Base-by-base conservation (phyloP, 2,329 filamentous ascomycete genomes). In the Arthrobotrys musiformis region DNA sequence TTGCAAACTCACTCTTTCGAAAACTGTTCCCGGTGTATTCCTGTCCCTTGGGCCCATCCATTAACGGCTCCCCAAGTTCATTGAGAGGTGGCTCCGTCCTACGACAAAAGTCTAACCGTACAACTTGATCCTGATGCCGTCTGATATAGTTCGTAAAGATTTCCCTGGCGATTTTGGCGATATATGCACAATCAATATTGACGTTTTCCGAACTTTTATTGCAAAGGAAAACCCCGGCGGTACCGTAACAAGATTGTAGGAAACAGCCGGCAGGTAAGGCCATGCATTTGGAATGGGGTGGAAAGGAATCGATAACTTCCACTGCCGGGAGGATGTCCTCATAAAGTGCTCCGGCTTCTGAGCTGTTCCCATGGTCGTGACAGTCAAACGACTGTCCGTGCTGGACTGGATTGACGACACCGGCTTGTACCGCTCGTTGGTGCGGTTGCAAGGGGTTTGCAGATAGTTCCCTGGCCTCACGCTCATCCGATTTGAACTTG, bases 11-110 rank as follows among this genome's bases (percentile, higher is more conserved):
- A 22, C n/a, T 50, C 44, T 74, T 74, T n/a, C 61, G 28, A 28
- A 74, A 74, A 24, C 70, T 74, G 33, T 74, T 74, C n/a, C 70
- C 70, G 1, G 70, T 58, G 52, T 74, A 74, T 17, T 67, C 61
- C n/a, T 42, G 42, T 2, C 70, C 70, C 35, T 67, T 73, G 0
- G 61, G 61, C 28, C 42, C 62, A 26, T 63, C 60, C 15, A 74
- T 67, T 11, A 58, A 40, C 9, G 54, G 54, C 5, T 33, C 4
- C 2, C 9, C 54, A 11, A 26, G 17, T 26, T 22, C 33, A 40
- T 58, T 33, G 15, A 26, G 4, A 0, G 54, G 54, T n/a, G 54
- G 54, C n/a, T 48, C 35, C 9, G 40, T 28, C 11, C 70, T 58
- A 15, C 70, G 7, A 33, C 61, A 74, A 40, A 74, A 74, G 22